Evolutionary conservation across 164 flowering plant species (phyloP).

Genomic region (Magnolia kwangsiensis): DNA sequence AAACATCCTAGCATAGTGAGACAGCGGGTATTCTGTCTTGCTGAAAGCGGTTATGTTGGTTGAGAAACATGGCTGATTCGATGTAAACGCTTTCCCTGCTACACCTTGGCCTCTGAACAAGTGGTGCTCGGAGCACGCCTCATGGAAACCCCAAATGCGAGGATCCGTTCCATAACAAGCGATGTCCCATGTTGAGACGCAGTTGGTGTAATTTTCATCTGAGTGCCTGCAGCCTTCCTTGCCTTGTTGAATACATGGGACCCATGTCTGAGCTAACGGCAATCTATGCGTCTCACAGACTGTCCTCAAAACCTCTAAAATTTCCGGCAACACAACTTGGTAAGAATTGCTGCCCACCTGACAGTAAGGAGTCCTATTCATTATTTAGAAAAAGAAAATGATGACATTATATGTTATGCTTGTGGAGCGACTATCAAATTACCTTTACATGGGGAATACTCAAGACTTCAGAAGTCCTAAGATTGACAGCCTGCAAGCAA

Average conservation of each 20-base stretch:
- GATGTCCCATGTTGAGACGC: constrained; percentile 69
- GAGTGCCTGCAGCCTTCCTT: constrained; percentile 67
- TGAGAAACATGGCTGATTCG: constrained; percentile 76
- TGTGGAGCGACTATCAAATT: constrained; percentile 9
- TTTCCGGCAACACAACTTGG: constrained; percentile 55
- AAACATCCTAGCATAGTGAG: constrained; percentile 77
- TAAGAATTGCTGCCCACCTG: constrained; percentile 43
- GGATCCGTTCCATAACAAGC: constrained; percentile 65
- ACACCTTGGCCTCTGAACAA: constrained; percentile 76
- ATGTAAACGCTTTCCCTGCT: constrained; percentile 65
- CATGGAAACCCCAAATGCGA: constrained; percentile 50
- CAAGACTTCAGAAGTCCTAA: constrained; percentile 49
- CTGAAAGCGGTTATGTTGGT: constrained; percentile 47
- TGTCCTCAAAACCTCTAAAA: constrained; percentile 49
- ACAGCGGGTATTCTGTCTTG: constrained; percentile 79
- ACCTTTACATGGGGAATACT: constrained; percentile 42
- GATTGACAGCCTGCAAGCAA: constrained; percentile 79
- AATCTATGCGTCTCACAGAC: constrained; percentile 66
- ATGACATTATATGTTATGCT: background rate
- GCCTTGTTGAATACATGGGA: constrained; percentile 61
- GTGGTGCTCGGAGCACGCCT: constrained; percentile 91
- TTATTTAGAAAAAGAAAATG: constrained; percentile 6
- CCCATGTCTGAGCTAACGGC: constrained; percentile 94
- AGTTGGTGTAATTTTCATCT: constrained; percentile 47
- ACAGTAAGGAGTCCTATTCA: constrained; percentile 5